Conservation (phyloP, 1,284 basidiomycete genomes). For the Trametes pubescens region DNA sequence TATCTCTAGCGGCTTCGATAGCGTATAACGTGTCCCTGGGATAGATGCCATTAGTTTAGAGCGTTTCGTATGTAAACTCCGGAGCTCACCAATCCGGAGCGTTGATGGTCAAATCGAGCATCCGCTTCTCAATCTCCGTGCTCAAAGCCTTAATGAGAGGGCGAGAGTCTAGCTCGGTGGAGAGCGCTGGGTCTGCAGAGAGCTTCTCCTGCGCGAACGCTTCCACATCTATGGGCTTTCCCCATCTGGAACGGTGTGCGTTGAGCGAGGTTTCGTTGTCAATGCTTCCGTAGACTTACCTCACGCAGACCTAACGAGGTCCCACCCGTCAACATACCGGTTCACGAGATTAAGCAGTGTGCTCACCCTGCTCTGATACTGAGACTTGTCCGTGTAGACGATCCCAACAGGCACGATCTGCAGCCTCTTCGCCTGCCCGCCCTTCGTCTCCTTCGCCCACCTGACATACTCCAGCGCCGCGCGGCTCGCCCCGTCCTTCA, state of each 20-base stretch:
- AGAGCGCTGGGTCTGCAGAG: slow-evolving; percentile 45
- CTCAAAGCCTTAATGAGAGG: slow-evolving; percentile 86
- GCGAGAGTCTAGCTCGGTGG: slow-evolving; percentile 66
- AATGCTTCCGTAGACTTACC: slow-evolving; percentile 4
- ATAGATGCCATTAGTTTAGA: neutral
- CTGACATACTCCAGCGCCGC: slow-evolving; percentile 91
- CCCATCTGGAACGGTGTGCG: slow-evolving; percentile 64
- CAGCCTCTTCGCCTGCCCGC: slow-evolving; percentile 44
- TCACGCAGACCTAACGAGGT: slow-evolving; percentile 24
- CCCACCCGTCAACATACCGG: slow-evolving; percentile 3
- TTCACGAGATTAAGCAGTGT: neutral
- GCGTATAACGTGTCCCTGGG: slow-evolving; percentile 83
- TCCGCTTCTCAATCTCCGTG: slow-evolving; percentile 68
- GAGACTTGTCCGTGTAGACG: slow-evolving; percentile 93
- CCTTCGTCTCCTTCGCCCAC: slow-evolving; percentile 65
- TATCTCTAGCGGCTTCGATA: slow-evolving; percentile 85
- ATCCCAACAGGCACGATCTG: slow-evolving; percentile 84
- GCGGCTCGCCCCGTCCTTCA: slow-evolving; percentile 97
- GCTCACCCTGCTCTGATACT: slow-evolving; percentile 85
- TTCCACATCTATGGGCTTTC: slow-evolving; percentile 79
- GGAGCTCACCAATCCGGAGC: slow-evolving; percentile 85
- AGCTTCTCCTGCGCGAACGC: slow-evolving; percentile 80
- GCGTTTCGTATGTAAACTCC: neutral
- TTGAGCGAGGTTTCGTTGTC: neutral
- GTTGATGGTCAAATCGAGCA: slow-evolving; percentile 85